Evolutionary conservation across 345 rosid species (phyloP).

Genomic region (Pistacia atlantica): DNA sequence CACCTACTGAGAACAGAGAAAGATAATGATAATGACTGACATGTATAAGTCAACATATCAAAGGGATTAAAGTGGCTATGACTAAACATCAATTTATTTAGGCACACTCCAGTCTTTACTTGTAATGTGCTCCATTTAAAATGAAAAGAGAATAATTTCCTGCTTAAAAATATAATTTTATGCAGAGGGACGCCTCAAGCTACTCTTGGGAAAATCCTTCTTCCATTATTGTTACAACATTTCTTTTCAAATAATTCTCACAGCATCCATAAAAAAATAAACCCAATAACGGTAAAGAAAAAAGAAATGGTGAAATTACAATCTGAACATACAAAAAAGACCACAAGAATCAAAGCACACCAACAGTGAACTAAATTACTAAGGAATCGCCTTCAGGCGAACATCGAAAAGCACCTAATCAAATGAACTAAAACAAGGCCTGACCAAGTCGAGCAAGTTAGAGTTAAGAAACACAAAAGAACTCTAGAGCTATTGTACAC

Average conservation of each 20-base stretch:
- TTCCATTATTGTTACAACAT: background rate
- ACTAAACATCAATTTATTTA: background rate
- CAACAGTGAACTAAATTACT: background rate
- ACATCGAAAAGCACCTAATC: background rate
- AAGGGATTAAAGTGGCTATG: background rate
- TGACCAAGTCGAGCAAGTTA: background rate
- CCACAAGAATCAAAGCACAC: background rate
- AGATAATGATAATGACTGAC: background rate
- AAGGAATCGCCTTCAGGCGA: background rate
- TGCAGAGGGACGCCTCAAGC: background rate
- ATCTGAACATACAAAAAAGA: background rate
- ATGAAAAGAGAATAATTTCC: background rate
- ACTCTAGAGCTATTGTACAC: background rate
- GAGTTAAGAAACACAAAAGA: background rate
- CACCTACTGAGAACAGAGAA: conserved; percentile 20
- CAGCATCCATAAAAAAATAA: background rate
- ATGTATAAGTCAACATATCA: background rate
- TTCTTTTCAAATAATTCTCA: background rate
- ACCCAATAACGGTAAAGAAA: background rate
- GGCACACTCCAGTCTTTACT: background rate
- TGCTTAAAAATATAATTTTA: too few relatives aligned
- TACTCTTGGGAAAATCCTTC: background rate
- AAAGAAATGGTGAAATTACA: background rate
- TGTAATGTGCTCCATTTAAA: background rate
- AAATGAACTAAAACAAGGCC: background rate